These are phyloP conservation scores for Mycena indigotica DNA, from an alignment of 768 basidiomycete genomes.

Conservation along the genomic window DNA sequence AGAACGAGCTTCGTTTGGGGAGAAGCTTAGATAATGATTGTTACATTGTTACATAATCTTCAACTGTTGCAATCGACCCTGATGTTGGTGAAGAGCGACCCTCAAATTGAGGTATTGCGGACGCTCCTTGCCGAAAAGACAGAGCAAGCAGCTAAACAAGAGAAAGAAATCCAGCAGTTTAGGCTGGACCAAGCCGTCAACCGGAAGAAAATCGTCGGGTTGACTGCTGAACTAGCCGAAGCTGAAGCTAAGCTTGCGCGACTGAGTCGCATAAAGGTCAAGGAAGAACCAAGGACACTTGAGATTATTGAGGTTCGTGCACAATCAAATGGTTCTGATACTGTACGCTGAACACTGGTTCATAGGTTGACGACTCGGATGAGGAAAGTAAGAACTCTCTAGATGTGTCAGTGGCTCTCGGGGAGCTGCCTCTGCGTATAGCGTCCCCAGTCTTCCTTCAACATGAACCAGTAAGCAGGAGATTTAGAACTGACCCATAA, in stretches of 20 bases:
- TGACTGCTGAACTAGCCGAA: neutral
- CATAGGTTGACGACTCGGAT: neutral
- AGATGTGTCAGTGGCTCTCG: too few species aligned
- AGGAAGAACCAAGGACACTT: neutral
- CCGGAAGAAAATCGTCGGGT: neutral
- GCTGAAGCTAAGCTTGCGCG: neutral
- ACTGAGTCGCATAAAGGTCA: neutral
- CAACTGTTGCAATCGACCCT: neutral
- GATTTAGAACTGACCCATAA: too few species aligned
- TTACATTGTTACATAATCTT: neutral
- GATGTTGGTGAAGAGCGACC: neutral
- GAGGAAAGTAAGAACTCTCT: neutral
- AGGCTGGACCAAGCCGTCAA: neutral
- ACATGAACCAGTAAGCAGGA: too few species aligned
- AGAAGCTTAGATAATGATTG: too few species aligned
- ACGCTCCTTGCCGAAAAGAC: neutral
- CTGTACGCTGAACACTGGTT: neutral
- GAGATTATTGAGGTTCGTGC: neutral
- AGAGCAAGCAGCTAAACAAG: neutral
- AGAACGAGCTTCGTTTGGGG: constrained; percentile 56
- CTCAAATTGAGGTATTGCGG: neutral
- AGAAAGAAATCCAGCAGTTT: neutral
- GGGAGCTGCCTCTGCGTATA: too few species aligned
- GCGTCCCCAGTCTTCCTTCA: too few species aligned
- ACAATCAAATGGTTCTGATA: neutral